These are phyloP conservation scores for Acrocalymma vagum DNA, from an alignment of 2,329 filamentous ascomycete genomes.

Conservation along the genomic window DNA sequence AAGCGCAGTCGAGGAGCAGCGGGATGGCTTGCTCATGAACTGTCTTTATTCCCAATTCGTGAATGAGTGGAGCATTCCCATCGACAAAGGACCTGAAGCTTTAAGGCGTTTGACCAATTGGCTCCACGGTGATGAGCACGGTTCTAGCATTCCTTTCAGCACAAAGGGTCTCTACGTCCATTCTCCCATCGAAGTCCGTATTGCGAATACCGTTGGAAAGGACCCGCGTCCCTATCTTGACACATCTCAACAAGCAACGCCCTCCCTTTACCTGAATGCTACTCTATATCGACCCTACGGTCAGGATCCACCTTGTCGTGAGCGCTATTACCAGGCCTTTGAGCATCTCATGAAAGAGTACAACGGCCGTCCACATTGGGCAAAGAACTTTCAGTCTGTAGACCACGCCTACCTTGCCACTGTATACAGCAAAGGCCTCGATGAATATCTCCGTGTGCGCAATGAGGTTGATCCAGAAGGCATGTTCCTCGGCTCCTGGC, in stretches of 20 bases:
- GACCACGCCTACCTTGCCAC: conserved; percentile 67
- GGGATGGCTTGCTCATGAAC: conserved; percentile 89
- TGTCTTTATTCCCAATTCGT: conserved; percentile 98
- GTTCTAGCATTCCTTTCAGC: conserved; percentile 80
- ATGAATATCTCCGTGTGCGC: conserved; percentile 73
- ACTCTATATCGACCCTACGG: conserved; percentile 87
- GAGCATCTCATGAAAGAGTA: conserved; percentile 90
- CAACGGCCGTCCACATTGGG: conserved; percentile 86
- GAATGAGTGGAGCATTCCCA: conserved; percentile 95
- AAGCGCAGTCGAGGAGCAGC: conserved; percentile 80
- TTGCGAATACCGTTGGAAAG: conserved; percentile 71
- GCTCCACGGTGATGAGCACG: conserved; percentile 78
- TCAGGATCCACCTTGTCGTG: conserved; percentile 77
- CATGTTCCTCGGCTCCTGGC: conserved; percentile 92
- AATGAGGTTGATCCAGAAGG: conserved; percentile 79
- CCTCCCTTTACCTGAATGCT: conserved; percentile 88
- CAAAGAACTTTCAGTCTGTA: conserved; percentile 81
- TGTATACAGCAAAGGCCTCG: conserved; percentile 75
- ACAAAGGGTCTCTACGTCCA: conserved; percentile 83
- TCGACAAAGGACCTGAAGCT: conserved; percentile 86
- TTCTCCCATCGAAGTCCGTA: conserved; percentile 90
- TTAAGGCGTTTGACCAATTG: conserved; percentile 84
- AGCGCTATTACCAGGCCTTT: conserved; percentile 86
- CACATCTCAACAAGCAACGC: conserved; percentile 71
- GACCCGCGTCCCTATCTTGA: conserved; percentile 73